Evolutionary conservation across 2,329 filamentous ascomycete species (phyloP).

Genomic region (Xylaria sp.): DNA sequence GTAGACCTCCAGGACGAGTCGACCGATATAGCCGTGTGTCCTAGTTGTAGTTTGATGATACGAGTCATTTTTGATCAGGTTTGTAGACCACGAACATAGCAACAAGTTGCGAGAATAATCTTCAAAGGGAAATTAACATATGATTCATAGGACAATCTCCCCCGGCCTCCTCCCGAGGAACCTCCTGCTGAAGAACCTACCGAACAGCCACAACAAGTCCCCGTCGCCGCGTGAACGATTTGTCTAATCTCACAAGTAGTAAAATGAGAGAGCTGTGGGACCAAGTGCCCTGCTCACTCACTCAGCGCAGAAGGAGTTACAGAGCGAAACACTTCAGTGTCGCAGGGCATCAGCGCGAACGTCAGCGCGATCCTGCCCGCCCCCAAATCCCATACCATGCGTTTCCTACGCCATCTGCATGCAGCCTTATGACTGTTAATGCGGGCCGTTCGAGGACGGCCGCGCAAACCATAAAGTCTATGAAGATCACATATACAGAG

Average conservation of each 20-base stretch:
- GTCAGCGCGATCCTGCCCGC: neutral
- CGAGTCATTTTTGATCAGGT: constrained; percentile 91
- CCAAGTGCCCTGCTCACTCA: neutral
- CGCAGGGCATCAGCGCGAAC: constrained; percentile 11
- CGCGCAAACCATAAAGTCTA: neutral
- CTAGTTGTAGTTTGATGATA: constrained; percentile 97
- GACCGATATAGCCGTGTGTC: constrained; percentile 91
- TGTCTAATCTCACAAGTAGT: neutral
- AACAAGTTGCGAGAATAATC: neutral
- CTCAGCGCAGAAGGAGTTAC: neutral
- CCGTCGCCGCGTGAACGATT: constrained; percentile 44
- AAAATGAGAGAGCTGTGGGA: constrained; percentile 4
- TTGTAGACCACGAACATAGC: constrained; percentile 48
- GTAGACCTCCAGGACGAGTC: constrained; percentile 86
- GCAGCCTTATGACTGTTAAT: constrained; percentile 3
- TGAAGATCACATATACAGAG: neutral
- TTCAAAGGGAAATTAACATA: constrained; percentile 24
- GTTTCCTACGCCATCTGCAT: constrained; percentile 3
- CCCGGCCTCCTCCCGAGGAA: constrained; percentile 46
- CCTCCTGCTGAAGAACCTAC: constrained; percentile 39
- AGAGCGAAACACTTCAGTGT: constrained; percentile 9
- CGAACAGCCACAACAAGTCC: constrained; percentile 45
- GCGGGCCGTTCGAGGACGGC: neutral
- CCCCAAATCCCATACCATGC: neutral
- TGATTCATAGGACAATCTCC: constrained; percentile 46